Evolutionary conservation across 305 asterid genomes (phyloP), one percentile per base, ranked within the genome.

Genomic region (Rubia balearica): DNA sequence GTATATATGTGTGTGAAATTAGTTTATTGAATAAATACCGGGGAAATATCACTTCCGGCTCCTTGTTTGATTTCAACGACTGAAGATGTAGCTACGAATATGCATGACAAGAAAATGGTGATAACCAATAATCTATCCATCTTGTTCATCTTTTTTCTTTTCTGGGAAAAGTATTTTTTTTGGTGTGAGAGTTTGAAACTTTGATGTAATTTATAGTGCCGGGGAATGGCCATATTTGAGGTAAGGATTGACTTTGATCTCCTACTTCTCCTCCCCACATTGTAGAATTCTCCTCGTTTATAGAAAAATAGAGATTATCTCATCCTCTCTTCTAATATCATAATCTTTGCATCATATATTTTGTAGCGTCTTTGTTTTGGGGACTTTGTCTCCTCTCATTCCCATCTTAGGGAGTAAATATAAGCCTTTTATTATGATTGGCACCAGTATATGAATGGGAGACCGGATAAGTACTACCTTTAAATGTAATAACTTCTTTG

Each of bases 81-180:
- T 19, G 17, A 16, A 51, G 22, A 51, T 21, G 21, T 51, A 17
- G 22, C 57, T 17, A 51, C 57, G 57, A 51, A 51, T 2, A 6
- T 16, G 57, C 57, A 51, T 51, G 57, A 51, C 9, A 51, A 51
- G 57, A 51, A 51, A 51, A 51, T 51, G 57, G 57, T 51, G 57
- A 51, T 51, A 16, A 6, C 9, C 22, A 51, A 51, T 17, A 51
- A 17, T 17, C 57, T 51, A 5, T 51, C 22, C 22, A 51, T 51
- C 22, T 51, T 51, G 22, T 51, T 51, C 22, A 49, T 49, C 9
- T 14, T 0, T 17, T 51, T 51, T 17, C 6, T 51, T 51, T 49
- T 14, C 5, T 17, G 5, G 2, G n/a, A 13, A 51, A 17, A 5
- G 7, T 51, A 17, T 0, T 51, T 17, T 16, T 51, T 5, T 51